Evolutionary conservation across 345 rosid genomes (phyloP).

Genomic region (Brassica carinata): DNA sequence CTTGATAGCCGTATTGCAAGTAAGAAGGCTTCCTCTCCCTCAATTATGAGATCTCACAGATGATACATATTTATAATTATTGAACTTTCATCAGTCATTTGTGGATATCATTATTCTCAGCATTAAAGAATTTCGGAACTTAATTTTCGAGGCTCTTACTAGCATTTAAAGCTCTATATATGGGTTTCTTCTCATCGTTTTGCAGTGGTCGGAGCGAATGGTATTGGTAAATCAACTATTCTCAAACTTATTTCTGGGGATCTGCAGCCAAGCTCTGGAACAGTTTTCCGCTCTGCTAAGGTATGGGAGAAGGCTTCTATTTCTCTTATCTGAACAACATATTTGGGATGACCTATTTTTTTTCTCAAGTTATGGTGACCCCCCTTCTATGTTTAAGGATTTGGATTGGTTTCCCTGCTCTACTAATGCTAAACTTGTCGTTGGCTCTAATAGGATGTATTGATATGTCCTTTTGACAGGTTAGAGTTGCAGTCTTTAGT

Average conservation of each 20-base stretch:
- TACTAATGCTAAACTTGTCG: background rate
- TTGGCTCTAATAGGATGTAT: conserved; percentile 20
- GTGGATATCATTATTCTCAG: conserved; percentile 9
- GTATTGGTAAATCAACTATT: conserved; percentile 98
- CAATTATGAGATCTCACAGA: background rate
- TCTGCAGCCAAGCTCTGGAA: conserved; percentile 94
- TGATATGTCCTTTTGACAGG: conserved; percentile 52
- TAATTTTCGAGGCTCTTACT: conserved; percentile 8
- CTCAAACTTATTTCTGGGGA: conserved; percentile 96
- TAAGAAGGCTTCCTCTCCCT: conserved; percentile 46
- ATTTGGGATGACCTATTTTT: conserved; percentile 8
- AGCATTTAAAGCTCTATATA: conserved; percentile 17
- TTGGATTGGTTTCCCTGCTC: conserved; percentile 1
- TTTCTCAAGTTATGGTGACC: background rate
- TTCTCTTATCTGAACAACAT: background rate
- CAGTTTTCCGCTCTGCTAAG: conserved; percentile 98
- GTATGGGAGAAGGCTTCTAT: conserved; percentile 43
- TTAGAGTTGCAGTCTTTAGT: conserved; percentile 95
- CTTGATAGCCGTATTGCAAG: conserved; percentile 98
- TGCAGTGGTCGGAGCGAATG: conserved; percentile 99
- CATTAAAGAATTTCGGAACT: conserved; percentile 9
- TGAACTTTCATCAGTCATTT: background rate
- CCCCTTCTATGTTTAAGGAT: conserved; percentile 8
- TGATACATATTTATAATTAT: background rate
- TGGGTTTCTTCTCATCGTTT: conserved; percentile 26